Percentiles rank a stretch among this genome's conserved stretches.
Conservation (phyloP, 2,329 filamentous ascomycete species). For the Colletotrichum karsti region DNA sequence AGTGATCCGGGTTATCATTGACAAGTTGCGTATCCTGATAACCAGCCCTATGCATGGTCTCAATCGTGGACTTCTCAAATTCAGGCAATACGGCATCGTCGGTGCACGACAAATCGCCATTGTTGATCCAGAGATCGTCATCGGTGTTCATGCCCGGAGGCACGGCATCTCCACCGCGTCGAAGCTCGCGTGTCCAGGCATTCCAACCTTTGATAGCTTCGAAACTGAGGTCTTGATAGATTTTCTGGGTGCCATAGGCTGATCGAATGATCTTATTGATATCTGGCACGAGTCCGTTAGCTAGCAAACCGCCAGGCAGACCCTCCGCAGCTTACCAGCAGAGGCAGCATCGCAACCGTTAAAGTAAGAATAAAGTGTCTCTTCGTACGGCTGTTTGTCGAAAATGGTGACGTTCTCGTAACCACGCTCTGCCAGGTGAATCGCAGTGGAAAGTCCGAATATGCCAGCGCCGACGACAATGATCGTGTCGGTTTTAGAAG, state of each 20-base stretch:
- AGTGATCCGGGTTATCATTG: constrained; percentile 37
- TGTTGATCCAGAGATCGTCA: constrained; percentile 47
- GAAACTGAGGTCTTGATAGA: constrained; percentile 53
- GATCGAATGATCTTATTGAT: background rate
- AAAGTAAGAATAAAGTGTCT: constrained; percentile 47
- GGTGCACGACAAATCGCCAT: constrained; percentile 42
- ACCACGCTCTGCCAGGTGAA: constrained; percentile 38
- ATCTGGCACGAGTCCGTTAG: background rate
- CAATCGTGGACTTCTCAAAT: constrained; percentile 45
- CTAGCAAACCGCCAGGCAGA: background rate
- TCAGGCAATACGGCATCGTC: constrained; percentile 32
- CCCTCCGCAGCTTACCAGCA: constrained; percentile 38
- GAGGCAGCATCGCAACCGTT: constrained; percentile 52
- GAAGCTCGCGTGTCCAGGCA: constrained; percentile 52
- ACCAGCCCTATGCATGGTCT: constrained; percentile 44
- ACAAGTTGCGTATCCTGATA: constrained; percentile 43
- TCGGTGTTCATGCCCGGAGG: constrained; percentile 44
- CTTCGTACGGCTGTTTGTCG: constrained; percentile 52
- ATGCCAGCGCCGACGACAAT: background rate
- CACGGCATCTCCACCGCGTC: constrained; percentile 32
- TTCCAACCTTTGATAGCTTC: constrained; percentile 52
- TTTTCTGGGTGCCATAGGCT: constrained; percentile 41
- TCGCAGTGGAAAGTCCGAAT: background rate
- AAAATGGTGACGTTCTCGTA: constrained; percentile 56
- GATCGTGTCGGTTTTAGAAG: background rate